Percentiles rank a stretch among this genome's conserved stretches.
Evolutionary conservation across 106 monocot genomes (phyloP).

Genomic region (Gastrodia elata): DNA sequence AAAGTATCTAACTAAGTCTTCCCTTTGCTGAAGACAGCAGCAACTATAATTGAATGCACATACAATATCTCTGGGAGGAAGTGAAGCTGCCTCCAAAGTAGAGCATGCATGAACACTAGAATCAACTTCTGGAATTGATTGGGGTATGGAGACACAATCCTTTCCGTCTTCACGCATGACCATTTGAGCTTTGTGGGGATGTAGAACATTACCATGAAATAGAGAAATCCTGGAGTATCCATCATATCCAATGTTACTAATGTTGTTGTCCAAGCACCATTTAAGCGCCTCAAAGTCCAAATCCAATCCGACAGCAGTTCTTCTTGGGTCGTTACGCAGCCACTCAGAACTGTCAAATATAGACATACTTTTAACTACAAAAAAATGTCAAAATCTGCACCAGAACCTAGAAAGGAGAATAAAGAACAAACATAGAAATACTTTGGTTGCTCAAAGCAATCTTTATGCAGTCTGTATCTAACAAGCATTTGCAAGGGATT

Average conservation of each 20-base stretch:
- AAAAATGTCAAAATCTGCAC: background rate
- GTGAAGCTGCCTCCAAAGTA: slow-evolving; percentile 23
- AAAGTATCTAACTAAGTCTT: slow-evolving; percentile 69
- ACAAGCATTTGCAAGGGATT: too few species aligned
- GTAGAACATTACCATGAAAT: slow-evolving; percentile 89
- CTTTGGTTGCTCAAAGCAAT: too few species aligned
- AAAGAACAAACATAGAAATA: too few species aligned
- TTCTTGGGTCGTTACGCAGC: slow-evolving; percentile 57
- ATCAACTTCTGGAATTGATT: slow-evolving; percentile 1
- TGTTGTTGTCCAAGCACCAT: slow-evolving; percentile 78
- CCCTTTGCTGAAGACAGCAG: slow-evolving; percentile 81
- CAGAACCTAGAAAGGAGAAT: background rate
- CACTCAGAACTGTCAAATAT: slow-evolving; percentile 55
- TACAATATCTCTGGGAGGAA: slow-evolving; percentile 70
- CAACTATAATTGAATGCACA: slow-evolving; percentile 99
- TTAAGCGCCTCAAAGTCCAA: slow-evolving; percentile 75
- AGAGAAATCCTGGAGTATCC: slow-evolving; percentile 65
- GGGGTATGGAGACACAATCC: slow-evolving; percentile 8
- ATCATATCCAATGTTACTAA: slow-evolving; percentile 51
- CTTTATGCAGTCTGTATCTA: too few species aligned
- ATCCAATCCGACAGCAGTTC: slow-evolving; percentile 80
- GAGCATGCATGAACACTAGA: slow-evolving; percentile 9
- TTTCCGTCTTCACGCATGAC: slow-evolving; percentile 19
- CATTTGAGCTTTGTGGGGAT: slow-evolving; percentile 37
- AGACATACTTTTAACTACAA: background rate